Percentiles rank a stretch among this genome's conserved stretches.
Evolutionary conservation across 768 basidiomycete species (phyloP).

Genomic region (Suillus tomentosus): DNA sequence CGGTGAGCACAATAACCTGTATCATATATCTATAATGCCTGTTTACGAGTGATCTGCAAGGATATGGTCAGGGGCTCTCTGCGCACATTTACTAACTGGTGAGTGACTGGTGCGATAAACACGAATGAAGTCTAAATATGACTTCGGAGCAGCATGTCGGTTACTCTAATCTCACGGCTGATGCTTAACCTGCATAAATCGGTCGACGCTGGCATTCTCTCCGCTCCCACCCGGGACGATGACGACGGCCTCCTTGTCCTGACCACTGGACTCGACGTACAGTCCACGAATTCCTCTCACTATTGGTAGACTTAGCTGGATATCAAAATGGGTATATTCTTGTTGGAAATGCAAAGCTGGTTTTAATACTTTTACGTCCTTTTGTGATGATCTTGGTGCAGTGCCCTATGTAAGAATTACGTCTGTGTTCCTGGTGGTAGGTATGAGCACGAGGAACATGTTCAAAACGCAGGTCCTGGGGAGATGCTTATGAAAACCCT

Average conservation of each 20-base stretch:
- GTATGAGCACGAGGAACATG: background rate
- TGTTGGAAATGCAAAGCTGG: background rate
- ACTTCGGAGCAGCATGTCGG: background rate
- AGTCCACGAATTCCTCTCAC: background rate
- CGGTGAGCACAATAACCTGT: background rate
- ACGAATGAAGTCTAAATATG: background rate
- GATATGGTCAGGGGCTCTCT: background rate
- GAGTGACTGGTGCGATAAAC: background rate
- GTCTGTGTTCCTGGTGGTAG: background rate
- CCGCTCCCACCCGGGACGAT: background rate
- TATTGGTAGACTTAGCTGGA: background rate
- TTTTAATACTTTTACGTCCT: background rate
- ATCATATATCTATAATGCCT: background rate
- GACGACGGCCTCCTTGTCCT: background rate
- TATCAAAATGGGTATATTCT: background rate
- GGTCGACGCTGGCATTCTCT: background rate
- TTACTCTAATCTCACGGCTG: background rate
- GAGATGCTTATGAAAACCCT: background rate
- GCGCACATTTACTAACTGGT: constrained; percentile 3
- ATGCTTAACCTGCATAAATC: constrained; percentile 1
- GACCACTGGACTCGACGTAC: background rate
- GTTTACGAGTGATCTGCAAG: background rate
- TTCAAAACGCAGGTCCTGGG: background rate
- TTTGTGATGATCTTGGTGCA: background rate
- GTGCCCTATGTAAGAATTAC: background rate